phyloP scores from a whole-genome alignment of 768 basidiomycete species.

The Coprinellus micaceus region DNA sequence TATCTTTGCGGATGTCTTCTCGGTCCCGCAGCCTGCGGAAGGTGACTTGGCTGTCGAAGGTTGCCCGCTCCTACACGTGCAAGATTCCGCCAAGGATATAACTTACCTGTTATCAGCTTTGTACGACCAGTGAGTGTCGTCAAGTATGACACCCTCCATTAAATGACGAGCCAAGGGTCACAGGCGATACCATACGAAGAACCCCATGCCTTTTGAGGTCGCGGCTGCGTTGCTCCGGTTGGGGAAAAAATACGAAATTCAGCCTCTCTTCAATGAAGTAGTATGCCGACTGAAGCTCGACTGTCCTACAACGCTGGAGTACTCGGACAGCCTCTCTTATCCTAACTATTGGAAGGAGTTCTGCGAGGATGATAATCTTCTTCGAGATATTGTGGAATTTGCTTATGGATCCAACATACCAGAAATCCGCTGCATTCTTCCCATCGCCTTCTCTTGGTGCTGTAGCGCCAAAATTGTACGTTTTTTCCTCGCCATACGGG shows the following conservation, averaged over 20 bases:
- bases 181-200: background rate
- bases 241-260: background rate
- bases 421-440: too few species aligned
- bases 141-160: background rate
- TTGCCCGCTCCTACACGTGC: background rate
- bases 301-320: background rate
- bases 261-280: background rate
- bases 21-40: slow-evolving; percentile 12
- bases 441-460: too few species aligned
- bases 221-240: background rate
- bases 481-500: too few species aligned
- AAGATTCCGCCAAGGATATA: background rate
- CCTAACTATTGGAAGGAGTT: too few species aligned
- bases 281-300: background rate
- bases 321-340: too few species aligned
- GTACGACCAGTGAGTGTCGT: background rate
- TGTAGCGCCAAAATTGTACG: too few species aligned
- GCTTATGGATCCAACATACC: too few species aligned
- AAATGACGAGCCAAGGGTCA: background rate
- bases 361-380: too few species aligned
- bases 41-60: slow-evolving; percentile 7
- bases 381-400: too few species aligned
- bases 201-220: background rate
- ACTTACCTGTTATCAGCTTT: background rate
- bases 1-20: slow-evolving; percentile 22